Conservation (phyloP, 2,329 filamentous ascomycete genomes). For the Pseudogymnoascus sp. region DNA sequence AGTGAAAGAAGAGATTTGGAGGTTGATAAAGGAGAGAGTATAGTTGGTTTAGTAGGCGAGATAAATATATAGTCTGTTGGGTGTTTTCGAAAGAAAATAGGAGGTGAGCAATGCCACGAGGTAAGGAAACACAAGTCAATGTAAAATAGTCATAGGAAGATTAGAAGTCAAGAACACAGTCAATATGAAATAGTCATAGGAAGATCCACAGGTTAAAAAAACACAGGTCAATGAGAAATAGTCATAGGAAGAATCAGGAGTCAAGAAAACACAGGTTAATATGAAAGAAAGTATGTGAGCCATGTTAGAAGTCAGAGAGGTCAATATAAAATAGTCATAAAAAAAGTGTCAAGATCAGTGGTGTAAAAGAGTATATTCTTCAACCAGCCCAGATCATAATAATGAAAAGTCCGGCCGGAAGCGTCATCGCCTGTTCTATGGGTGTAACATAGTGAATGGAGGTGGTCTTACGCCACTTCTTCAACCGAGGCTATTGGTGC, state of each 20-base stretch:
- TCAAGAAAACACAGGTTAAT: not conserved
- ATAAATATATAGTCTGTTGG: not conserved
- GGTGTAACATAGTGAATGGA: slow-evolving; percentile 4
- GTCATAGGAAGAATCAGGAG: not conserved
- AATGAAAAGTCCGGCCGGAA: not conserved
- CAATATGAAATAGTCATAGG: not conserved
- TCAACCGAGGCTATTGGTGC: not conserved
- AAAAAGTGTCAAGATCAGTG: not conserved
- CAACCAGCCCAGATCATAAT: not conserved
- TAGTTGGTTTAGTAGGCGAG: not conserved
- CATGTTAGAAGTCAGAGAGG: not conserved
- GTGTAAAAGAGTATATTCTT: not conserved
- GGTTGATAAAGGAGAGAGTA: not conserved
- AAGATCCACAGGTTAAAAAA: no score
- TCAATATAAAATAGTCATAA: not conserved
- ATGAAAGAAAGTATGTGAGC: not conserved
- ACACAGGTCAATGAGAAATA: not conserved
- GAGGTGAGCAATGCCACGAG: not conserved
- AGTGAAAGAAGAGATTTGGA: slow-evolving; percentile 5
- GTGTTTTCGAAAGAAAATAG: not conserved
- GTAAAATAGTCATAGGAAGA: not conserved
- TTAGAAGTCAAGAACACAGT: not conserved
- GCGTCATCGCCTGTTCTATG: not conserved
- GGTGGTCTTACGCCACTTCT: not conserved
- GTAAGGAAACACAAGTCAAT: not conserved